Conservation (phyloP, 2,329 filamentous ascomycete genomes). For the Microdochium paspali region DNA sequence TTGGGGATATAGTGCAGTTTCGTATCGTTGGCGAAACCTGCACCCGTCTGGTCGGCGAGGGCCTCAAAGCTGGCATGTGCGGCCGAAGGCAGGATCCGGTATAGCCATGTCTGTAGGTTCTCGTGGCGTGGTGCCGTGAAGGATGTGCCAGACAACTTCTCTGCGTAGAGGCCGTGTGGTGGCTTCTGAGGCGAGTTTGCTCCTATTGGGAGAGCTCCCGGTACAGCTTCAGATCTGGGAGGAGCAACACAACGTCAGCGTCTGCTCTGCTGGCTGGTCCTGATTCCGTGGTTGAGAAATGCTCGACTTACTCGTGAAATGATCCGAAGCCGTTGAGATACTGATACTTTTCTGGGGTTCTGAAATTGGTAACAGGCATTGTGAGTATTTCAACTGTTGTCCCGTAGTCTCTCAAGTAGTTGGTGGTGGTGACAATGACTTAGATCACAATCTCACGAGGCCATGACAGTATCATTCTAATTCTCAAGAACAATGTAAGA, state of each 20-base stretch:
- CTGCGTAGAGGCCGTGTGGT: slow-evolving; percentile 59
- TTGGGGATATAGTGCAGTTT: slow-evolving; percentile 69
- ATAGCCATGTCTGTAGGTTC: slow-evolving; percentile 52
- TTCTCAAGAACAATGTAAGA: too few relatives aligned
- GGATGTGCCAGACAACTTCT: slow-evolving; percentile 53
- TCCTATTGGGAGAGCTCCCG: slow-evolving; percentile 55
- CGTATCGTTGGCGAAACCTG: slow-evolving; percentile 21
- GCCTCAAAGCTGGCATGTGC: slow-evolving; percentile 31
- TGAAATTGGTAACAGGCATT: slow-evolving; percentile 28
- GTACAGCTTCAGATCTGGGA: slow-evolving; percentile 52
- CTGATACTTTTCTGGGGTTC: slow-evolving; percentile 36
- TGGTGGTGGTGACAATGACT: too few relatives aligned
- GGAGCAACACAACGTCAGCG: too few relatives aligned
- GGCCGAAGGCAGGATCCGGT: slow-evolving; percentile 46
- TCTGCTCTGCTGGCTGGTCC: too few relatives aligned
- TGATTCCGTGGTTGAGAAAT: too few relatives aligned
- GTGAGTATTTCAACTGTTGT: not conserved
- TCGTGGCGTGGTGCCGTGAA: slow-evolving; percentile 50
- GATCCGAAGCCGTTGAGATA: slow-evolving; percentile 62
- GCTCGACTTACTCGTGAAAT: slow-evolving; percentile 60
- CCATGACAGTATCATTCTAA: too few relatives aligned
- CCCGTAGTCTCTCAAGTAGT: too few relatives aligned
- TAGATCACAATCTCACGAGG: not conserved
- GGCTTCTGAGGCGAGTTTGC: slow-evolving; percentile 65
- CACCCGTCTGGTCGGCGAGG: slow-evolving; percentile 29